Evolutionary conservation across 768 basidiomycete genomes (phyloP).

Genomic region (Mycena vitilis): DNA sequence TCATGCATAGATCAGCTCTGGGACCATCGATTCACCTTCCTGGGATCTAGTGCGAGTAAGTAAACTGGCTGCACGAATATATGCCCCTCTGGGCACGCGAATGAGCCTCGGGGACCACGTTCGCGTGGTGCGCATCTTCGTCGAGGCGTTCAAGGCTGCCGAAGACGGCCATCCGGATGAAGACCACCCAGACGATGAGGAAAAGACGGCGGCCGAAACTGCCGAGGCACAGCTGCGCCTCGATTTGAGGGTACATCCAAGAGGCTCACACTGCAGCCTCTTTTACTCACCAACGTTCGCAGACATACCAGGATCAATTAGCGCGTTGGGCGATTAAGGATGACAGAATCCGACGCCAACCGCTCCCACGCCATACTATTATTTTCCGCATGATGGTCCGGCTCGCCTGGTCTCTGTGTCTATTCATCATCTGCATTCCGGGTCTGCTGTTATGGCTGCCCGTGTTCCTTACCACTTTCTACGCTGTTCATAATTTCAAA

Average conservation of each 20-base stretch:
- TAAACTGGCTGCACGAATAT: constrained; percentile 83
- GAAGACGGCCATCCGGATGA: constrained; percentile 42
- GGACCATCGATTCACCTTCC: constrained; percentile 86
- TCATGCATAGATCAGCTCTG: constrained; percentile 66
- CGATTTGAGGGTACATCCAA: constrained; percentile 69
- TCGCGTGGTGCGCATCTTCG: constrained; percentile 77
- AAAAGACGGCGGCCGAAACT: constrained; percentile 40
- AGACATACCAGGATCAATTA: constrained; percentile 84
- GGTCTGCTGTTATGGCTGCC: constrained; percentile 89
- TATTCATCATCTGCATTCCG: constrained; percentile 75
- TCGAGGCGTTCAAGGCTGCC: constrained; percentile 76
- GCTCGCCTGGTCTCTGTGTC: constrained; percentile 68
- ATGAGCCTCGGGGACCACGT: constrained; percentile 91
- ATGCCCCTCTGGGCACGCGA: constrained; percentile 87
- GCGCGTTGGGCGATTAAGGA: constrained; percentile 81
- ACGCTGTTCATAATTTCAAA: constrained; percentile 80
- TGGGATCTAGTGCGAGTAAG: constrained; percentile 83
- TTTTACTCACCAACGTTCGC: constrained; percentile 7
- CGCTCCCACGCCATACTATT: constrained; percentile 65
- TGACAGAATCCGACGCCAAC: constrained; percentile 77
- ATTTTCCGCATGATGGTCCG: constrained; percentile 75
- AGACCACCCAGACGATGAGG: constrained; percentile 40
- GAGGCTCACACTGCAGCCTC: constrained; percentile 1
- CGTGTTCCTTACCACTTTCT: constrained; percentile 76
- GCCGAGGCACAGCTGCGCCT: constrained; percentile 49